These are phyloP conservation scores for Amanita molliuscula DNA, from an alignment of 768 basidiomycete species.

Conservation along the genomic window DNA sequence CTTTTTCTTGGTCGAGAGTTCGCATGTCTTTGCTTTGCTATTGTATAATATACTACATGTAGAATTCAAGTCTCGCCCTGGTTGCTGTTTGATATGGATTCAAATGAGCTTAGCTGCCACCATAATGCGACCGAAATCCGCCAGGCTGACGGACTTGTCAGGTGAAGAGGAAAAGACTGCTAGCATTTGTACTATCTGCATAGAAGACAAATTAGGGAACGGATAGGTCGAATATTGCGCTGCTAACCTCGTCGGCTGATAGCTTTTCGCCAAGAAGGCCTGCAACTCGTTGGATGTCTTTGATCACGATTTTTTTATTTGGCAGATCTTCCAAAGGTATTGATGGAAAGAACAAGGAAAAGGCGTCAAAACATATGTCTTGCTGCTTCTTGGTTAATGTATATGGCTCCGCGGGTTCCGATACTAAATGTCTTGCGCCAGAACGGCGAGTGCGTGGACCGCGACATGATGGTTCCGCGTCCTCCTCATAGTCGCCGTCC, in stretches of 20 bases:
- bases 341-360: conserved; percentile 65
- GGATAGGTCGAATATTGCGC: not conserved
- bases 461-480: conserved; percentile 9
- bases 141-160: conserved; percentile 57
- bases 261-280: conserved; percentile 61
- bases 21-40: not conserved
- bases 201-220: not conserved
- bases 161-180: conserved; percentile 59
- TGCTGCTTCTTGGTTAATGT: conserved; percentile 43
- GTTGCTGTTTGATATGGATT: not conserved
- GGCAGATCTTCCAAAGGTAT: conserved; percentile 34
- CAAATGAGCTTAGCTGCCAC: conserved; percentile 44
- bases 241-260: conserved; percentile 61
- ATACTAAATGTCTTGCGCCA: conserved; percentile 5
- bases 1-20: not conserved
- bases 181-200: conserved; percentile 72
- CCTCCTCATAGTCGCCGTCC: conserved; percentile 19
- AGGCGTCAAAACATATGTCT: conserved; percentile 45
- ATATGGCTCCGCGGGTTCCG: conserved; percentile 4
- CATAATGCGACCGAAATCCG: conserved; percentile 75
- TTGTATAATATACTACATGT: not conserved
- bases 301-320: conserved; percentile 48
- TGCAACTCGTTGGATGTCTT: conserved; percentile 53
- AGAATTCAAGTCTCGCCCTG: too few species aligned
- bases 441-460: conserved; percentile 6